Base-by-base conservation (phyloP, 1,284 basidiomycete species). In the Cutaneotrichosporon cavernicola region DNA sequence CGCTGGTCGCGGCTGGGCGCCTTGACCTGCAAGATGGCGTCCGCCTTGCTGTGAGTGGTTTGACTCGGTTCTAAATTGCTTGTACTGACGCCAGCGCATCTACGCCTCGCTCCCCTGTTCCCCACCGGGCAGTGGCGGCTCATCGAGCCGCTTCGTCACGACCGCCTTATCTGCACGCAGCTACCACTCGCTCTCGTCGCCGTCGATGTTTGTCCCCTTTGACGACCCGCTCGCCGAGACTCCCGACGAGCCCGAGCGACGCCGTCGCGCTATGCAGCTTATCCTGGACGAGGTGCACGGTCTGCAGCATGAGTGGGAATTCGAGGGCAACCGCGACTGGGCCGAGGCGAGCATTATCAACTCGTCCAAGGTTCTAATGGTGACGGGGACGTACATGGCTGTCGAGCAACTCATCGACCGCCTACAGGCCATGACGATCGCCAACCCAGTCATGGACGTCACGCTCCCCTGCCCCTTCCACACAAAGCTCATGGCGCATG, bases 361-460 rank as follows among this genome's bases (percentile, higher is more conserved):
- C 68, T 73, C 70, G 50, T 73, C 73, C 61, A 79, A 77, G 61
- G 75, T 79, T n/a, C 63, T 78, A 61, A 77, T 76, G 18, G 72
- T 77, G 22, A 75, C 76, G 9, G 79, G 79, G 26, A 81, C 78
- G 13, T 69, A 76, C 40, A 64, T 71, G 32, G 79, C 76, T 5
- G 75, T 78, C 4, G 71, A 74, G 60, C 72, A 76, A 57, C 71
- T 79, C 47, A 74, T 80, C 55, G 76, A 77, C 55, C 63, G 76
- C 31, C 67, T 80, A 34, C 74, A 77, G 56, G 68, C 71, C 30
- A 67, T 78, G 14, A 74, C 73, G 40, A 70, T 81, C 22, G 79
- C 78, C 14, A 81, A 78, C 64, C 78, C 78, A 10, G 79, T 81
- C 10, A 78, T 81, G 75, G 79, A 81, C 59, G 73, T 80, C n/a